These are phyloP conservation scores for Leishmania mexicana DNA, from an alignment of 208 protist species.

Conservation along the genomic window DNA sequence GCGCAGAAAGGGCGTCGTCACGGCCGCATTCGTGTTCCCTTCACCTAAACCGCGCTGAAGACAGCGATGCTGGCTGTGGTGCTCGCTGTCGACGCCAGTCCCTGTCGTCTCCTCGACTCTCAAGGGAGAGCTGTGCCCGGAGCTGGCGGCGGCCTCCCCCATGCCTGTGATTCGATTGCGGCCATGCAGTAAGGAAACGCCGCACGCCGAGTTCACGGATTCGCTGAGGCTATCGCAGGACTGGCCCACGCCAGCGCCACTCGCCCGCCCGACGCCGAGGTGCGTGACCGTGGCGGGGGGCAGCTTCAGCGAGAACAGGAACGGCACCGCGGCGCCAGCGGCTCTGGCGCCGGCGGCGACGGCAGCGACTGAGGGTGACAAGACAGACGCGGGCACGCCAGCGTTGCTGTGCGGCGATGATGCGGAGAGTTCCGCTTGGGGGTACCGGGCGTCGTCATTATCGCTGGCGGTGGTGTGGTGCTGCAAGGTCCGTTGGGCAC, in stretches of 20 bases:
- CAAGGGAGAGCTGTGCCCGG: background rate
- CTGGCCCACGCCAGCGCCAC: background rate
- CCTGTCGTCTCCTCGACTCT: background rate
- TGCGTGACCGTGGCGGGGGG: slow-evolving; percentile 12
- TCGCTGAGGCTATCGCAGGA: slow-evolving; percentile 5
- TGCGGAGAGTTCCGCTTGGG: background rate
- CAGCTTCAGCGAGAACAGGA: slow-evolving; percentile 27
- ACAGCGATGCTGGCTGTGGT: slow-evolving; percentile 4
- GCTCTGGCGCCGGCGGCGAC: slow-evolving; percentile 8
- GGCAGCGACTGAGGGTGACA: background rate
- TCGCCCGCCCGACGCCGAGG: background rate
- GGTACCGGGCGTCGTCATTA: background rate
- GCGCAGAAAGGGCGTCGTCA: slow-evolving; percentile 15
- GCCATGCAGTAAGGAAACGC: background rate
- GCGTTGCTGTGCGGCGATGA: slow-evolving; percentile 4
- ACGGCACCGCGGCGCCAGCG: background rate
- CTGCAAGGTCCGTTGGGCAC: background rate
- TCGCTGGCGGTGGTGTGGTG: background rate
- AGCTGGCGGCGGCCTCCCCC: background rate
- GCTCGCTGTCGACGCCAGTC: background rate
- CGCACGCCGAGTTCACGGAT: background rate
- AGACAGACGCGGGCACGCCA: background rate
- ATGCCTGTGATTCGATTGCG: background rate
- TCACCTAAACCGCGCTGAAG: no score
- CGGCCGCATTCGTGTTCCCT: background rate